These are phyloP conservation scores for Penstemon newberryi DNA, from an alignment of 257 asterid species.

Conservation along the genomic window DNA sequence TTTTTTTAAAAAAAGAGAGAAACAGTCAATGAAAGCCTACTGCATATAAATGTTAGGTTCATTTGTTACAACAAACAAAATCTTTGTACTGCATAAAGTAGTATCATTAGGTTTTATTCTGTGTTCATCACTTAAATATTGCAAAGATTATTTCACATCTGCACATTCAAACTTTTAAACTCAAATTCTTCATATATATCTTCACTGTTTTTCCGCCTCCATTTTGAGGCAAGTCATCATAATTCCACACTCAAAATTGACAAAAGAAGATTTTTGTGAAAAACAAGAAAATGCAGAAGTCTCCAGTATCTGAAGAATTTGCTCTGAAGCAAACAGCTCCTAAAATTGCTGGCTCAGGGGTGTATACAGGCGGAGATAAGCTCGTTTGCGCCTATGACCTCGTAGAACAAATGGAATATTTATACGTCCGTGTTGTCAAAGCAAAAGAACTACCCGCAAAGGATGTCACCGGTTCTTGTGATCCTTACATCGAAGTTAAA, in stretches of 20 bases:
- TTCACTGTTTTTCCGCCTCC: slow-evolving; percentile 17
- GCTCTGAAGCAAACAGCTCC: slow-evolving; percentile 79
- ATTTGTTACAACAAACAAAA: slow-evolving; percentile 36
- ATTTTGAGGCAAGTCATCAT: slow-evolving; percentile 17
- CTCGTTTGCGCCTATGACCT: slow-evolving; percentile 69
- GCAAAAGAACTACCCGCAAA: slow-evolving; percentile 58
- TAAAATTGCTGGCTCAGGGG: slow-evolving; percentile 71
- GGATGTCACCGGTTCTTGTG: slow-evolving; percentile 66
- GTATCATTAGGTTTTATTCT: slow-evolving; percentile 33
- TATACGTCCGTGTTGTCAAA: slow-evolving; percentile 76
- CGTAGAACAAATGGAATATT: slow-evolving; percentile 84
- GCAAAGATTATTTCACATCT: slow-evolving; percentile 14
- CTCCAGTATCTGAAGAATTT: slow-evolving; percentile 52
- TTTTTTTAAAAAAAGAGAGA: slow-evolving; percentile 12
- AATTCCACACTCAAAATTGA: neutral
- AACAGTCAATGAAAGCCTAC: slow-evolving; percentile 29
- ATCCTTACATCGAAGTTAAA: slow-evolving; percentile 76
- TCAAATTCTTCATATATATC: slow-evolving; percentile 27
- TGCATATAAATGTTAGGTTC: slow-evolving; percentile 28
- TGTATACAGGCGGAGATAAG: slow-evolving; percentile 62
- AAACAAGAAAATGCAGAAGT: slow-evolving; percentile 47
- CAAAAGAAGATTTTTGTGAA: neutral
- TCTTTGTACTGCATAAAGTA: slow-evolving; percentile 23
- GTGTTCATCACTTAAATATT: slow-evolving; percentile 18
- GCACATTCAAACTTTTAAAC: neutral